A percentile compares a stretch with the other conserved stretches of the same genome.
phyloP scores from a whole-genome alignment of 2,329 filamentous ascomycete genomes.

The Blastomyces emzantsi region DNA sequence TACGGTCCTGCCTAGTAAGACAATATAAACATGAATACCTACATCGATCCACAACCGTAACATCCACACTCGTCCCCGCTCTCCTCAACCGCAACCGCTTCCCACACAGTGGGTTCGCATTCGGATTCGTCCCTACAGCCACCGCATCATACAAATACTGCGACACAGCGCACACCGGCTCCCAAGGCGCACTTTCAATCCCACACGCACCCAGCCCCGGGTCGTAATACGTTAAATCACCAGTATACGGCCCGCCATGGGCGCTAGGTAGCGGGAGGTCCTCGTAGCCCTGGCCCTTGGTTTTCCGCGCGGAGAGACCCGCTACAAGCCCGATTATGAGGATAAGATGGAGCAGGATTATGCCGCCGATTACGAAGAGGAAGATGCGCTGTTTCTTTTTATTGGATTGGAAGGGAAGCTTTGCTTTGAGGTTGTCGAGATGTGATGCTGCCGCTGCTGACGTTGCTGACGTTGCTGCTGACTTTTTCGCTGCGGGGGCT shows the following conservation, averaged over 20 bases:
- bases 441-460: neutral
- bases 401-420: neutral
- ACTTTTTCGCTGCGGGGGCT: too few species aligned
- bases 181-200: constrained; percentile 42
- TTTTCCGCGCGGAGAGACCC: constrained; percentile 21
- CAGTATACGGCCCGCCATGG: constrained; percentile 45
- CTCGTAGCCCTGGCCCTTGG: constrained; percentile 8
- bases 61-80: constrained; percentile 47
- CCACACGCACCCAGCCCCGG: constrained; percentile 64
- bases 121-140: constrained; percentile 46
- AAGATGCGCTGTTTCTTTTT: constrained; percentile 13
- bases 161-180: constrained; percentile 59
- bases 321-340: constrained; percentile 29
- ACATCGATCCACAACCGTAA: constrained; percentile 62
- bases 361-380: constrained; percentile 11
- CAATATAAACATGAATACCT: constrained; percentile 9
- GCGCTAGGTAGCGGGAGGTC: constrained; percentile 46
- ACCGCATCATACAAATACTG: constrained; percentile 57
- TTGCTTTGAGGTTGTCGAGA: neutral
- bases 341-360: constrained; percentile 21
- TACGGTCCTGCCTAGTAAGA: neutral
- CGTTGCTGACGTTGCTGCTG: too few species aligned
- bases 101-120: constrained; percentile 60
- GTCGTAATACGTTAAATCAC: constrained; percentile 61
- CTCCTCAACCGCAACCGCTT: constrained; percentile 54